These are phyloP conservation scores for Rozella allomycis DNA, from an alignment of 371 early-diverging fungal genomes.

Conservation along the genomic window DNA sequence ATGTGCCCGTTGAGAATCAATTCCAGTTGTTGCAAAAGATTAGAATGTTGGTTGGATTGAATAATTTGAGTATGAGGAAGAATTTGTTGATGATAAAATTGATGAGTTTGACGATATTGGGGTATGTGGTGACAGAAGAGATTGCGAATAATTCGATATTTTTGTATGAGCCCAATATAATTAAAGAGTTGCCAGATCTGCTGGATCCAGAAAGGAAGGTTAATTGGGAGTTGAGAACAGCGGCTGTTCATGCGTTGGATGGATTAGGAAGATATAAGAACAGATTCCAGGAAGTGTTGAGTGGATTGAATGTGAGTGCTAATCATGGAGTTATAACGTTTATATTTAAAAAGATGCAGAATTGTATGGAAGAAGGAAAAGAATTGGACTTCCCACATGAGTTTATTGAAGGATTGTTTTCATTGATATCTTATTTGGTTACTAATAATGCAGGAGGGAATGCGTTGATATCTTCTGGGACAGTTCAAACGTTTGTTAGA, in stretches of 20 bases:
- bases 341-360: slow-evolving; percentile 43
- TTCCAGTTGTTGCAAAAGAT: slow-evolving; percentile 56
- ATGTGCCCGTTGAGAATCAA: slow-evolving; percentile 47
- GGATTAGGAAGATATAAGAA: slow-evolving; percentile 49
- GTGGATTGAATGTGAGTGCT: slow-evolving; percentile 69
- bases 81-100: slow-evolving; percentile 1
- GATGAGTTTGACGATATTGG: background rate
- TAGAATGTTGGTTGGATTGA: slow-evolving; percentile 40
- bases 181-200: slow-evolving; percentile 46
- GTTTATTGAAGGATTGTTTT: slow-evolving; percentile 61
- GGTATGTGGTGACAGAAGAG: slow-evolving; percentile 21
- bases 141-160: slow-evolving; percentile 49
- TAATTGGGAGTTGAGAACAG: slow-evolving; percentile 43
- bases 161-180: slow-evolving; percentile 59
- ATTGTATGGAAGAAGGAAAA: too few relatives aligned
- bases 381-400: slow-evolving; percentile 23
- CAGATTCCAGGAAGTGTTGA: slow-evolving; percentile 51
- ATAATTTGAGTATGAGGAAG: slow-evolving; percentile 8
- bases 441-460: too few relatives aligned
- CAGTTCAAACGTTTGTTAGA: too few relatives aligned
- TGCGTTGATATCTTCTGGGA: too few relatives aligned
- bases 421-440: slow-evolving; percentile 46
- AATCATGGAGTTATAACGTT: slow-evolving; percentile 77
- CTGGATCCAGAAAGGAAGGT: slow-evolving; percentile 43
- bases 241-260: slow-evolving; percentile 53